phyloP scores from a whole-genome alignment of 768 basidiomycete genomes.

The Cubamyces sp. region DNA sequence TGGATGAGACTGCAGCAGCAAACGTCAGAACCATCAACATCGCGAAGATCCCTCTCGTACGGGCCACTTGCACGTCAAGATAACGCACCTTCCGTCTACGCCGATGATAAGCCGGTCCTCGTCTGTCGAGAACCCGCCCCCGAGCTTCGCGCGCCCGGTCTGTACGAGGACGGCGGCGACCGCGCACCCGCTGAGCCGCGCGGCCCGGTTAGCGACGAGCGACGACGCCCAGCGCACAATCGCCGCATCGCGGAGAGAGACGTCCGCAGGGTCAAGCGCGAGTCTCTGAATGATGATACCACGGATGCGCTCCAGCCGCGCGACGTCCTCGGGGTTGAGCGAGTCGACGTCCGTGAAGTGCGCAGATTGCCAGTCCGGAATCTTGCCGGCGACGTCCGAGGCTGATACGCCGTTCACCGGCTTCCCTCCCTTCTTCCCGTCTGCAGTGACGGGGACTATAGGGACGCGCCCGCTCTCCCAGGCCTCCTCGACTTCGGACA shows the following conservation, averaged over 20 bases:
- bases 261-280: constrained; percentile 57
- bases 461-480: constrained; percentile 49
- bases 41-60: neutral
- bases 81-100: constrained; percentile 84
- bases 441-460: constrained; percentile 1
- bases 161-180: constrained; percentile 86
- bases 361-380: constrained; percentile 19
- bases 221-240: constrained; percentile 82
- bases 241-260: constrained; percentile 52
- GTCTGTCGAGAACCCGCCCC: constrained; percentile 36
- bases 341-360: constrained; percentile 34
- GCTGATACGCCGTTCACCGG: constrained; percentile 22
- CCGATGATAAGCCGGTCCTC: constrained; percentile 72
- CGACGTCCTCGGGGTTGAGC: constrained; percentile 27
- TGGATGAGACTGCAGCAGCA: constrained; percentile 72
- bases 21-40: neutral
- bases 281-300: constrained; percentile 65
- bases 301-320: constrained; percentile 57
- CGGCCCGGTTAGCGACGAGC: constrained; percentile 81
- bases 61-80: too few relatives aligned
- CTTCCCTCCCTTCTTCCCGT: constrained; percentile 8
- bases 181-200: constrained; percentile 82
- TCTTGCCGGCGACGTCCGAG: neutral
- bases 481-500: constrained; percentile 81
- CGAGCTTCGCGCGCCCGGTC: constrained; percentile 67